These are phyloP conservation scores for Hura crepitans DNA, from an alignment of 441 rosid genomes.

Conservation along the genomic window DNA sequence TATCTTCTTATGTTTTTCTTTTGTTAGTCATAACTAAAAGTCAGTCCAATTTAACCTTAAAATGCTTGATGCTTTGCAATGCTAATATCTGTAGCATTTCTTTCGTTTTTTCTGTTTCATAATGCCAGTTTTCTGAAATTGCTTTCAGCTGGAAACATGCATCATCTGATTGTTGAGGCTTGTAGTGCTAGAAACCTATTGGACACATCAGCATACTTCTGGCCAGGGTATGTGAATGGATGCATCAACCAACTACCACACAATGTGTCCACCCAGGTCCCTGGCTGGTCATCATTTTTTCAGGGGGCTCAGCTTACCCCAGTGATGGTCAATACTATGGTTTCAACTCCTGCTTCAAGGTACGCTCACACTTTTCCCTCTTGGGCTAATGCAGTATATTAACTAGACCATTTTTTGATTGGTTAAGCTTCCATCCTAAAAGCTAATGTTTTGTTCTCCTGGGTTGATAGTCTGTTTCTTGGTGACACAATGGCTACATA, in stretches of 20 bases:
- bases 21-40: background rate
- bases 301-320: slow-evolving; percentile 82
- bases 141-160: slow-evolving; percentile 86
- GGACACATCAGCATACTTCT: slow-evolving; percentile 86
- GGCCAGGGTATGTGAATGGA: slow-evolving; percentile 84
- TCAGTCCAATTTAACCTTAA: slow-evolving; percentile 2
- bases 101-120: slow-evolving; percentile 14
- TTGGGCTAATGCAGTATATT: slow-evolving; percentile 5
- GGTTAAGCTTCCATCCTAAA: slow-evolving; percentile 12
- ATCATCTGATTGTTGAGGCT: slow-evolving; percentile 95
- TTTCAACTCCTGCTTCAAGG: slow-evolving; percentile 95
- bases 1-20: background rate
- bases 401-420: slow-evolving; percentile 5
- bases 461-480: background rate
- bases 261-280: slow-evolving; percentile 47
- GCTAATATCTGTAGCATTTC: background rate
- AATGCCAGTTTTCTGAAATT: slow-evolving; percentile 25
- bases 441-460: background rate
- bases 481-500: background rate
- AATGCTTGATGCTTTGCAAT: background rate
- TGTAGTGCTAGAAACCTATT: slow-evolving; percentile 89
- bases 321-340: slow-evolving; percentile 52
- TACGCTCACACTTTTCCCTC: slow-evolving; percentile 31
- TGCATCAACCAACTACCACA: slow-evolving; percentile 66
- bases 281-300: slow-evolving; percentile 88